Conservation (phyloP, 2,329 filamentous ascomycete genomes). For the Nigrograna mackinnonii region DNA sequence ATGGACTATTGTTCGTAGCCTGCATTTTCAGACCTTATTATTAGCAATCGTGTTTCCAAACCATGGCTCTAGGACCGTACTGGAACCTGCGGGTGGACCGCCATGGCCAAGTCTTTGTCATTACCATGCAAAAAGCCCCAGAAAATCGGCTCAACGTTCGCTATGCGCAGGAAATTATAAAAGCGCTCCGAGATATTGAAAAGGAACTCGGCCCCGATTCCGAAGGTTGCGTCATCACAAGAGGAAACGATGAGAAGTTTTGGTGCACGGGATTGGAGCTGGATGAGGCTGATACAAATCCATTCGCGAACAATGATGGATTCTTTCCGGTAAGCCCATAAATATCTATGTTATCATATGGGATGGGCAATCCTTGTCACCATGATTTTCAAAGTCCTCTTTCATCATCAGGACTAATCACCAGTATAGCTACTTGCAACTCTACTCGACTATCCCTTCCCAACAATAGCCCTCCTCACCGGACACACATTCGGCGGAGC, state of each 20-base stretch:
- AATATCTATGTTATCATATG: too few relatives aligned
- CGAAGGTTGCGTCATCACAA: conserved; percentile 58
- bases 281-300: conserved; percentile 52
- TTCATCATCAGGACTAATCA: not conserved
- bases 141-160: conserved; percentile 57
- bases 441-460: conserved; percentile 53
- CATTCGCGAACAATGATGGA: conserved; percentile 59
- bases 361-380: too few relatives aligned
- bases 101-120: conserved; percentile 54
- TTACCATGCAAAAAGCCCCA: conserved; percentile 58
- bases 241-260: conserved; percentile 54
- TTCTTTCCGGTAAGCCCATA: conserved; percentile 61
- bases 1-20: too few relatives aligned
- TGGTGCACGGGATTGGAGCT: conserved; percentile 57
- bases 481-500: conserved; percentile 56
- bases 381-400: too few relatives aligned
- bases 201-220: conserved; percentile 50
- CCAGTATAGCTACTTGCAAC: conserved; percentile 46
- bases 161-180: conserved; percentile 58
- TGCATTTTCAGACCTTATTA: not conserved
- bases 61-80: conserved; percentile 35
- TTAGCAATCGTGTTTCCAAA: too few relatives aligned
- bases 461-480: conserved; percentile 53
- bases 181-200: conserved; percentile 53
- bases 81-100: conserved; percentile 51